Conservation (phyloP, 208 protist genomes). For the Angomonas deanei region DNA sequence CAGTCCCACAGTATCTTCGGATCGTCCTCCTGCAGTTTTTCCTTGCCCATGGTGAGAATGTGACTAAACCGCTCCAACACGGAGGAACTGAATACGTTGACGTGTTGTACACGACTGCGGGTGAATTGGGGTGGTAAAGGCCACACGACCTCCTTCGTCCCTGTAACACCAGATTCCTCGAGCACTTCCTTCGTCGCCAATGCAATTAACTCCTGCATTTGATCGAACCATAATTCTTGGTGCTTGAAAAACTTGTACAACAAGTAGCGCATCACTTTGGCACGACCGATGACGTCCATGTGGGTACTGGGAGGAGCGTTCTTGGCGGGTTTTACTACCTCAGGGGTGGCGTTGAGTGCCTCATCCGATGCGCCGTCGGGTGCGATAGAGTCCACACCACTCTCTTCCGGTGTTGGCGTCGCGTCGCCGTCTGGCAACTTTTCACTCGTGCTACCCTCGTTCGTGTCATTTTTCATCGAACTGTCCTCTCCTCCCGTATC, state of each 20-base stretch:
- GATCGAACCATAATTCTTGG: conserved; percentile 27
- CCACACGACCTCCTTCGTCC: background rate
- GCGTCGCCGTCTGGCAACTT: no score
- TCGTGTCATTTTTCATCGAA: no score
- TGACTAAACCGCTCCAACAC: background rate
- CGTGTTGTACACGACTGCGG: background rate
- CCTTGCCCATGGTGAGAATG: background rate
- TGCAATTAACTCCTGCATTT: conserved; percentile 25
- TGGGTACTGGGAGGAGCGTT: conserved; percentile 5
- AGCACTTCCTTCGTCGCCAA: conserved; percentile 9
- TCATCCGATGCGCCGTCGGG: background rate
- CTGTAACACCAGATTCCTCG: background rate
- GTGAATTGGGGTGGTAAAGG: background rate
- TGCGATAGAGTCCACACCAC: background rate
- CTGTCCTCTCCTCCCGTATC: no score
- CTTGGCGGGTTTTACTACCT: background rate
- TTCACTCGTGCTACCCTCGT: no score
- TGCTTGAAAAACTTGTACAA: conserved; percentile 17
- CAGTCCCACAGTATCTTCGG: conserved; percentile 23
- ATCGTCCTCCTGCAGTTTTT: background rate
- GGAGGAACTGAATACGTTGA: background rate
- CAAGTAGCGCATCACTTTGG: conserved; percentile 37
- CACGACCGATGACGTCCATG: conserved; percentile 28
- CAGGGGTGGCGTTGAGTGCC: background rate
- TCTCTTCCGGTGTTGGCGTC: no score